phyloP scores from a whole-genome alignment of 257 asterid species.

The Haberlea rhodopensis region DNA sequence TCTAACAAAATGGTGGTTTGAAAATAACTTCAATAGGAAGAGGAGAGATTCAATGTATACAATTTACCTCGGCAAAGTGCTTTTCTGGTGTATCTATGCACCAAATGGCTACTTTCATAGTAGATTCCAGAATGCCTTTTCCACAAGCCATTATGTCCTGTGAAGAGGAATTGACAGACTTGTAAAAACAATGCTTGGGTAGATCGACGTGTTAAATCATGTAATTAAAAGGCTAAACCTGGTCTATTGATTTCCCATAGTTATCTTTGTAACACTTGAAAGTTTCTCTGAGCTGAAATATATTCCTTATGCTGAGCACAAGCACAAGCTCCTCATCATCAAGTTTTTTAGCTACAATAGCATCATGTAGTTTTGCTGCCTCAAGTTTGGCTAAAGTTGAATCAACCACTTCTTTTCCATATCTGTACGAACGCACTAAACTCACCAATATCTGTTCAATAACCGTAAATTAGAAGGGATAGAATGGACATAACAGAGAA shows the following conservation, averaged over 20 bases:
- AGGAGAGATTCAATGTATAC: not conserved
- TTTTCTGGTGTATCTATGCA: conserved; percentile 68
- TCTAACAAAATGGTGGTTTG: not conserved
- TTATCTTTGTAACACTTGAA: conserved; percentile 53
- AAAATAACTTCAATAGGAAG: not conserved
- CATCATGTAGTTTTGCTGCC: conserved; percentile 55
- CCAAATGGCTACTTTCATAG: conserved; percentile 58
- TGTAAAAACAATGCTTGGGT: conserved; percentile 3
- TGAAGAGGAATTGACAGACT: not conserved
- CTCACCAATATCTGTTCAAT: conserved; percentile 54
- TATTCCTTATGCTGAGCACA: conserved; percentile 60
- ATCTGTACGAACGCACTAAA: conserved; percentile 70
- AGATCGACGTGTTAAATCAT: not conserved
- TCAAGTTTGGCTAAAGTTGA: conserved; percentile 45
- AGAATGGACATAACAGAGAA: not conserved
- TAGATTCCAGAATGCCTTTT: conserved; percentile 44
- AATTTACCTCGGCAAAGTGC: conserved; percentile 81
- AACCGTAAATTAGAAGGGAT: conserved; percentile 12
- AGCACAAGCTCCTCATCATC: conserved; percentile 44
- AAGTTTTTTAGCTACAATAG: conserved; percentile 41
- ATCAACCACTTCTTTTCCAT: conserved; percentile 56
- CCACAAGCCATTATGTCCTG: conserved; percentile 63
- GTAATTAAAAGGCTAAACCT: conserved; percentile 35
- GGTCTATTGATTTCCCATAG: conserved; percentile 55
- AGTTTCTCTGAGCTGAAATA: conserved; percentile 63